Base-by-base conservation (phyloP, 129 eudicot genomes). In the Flaveria ramosissima region DNA sequence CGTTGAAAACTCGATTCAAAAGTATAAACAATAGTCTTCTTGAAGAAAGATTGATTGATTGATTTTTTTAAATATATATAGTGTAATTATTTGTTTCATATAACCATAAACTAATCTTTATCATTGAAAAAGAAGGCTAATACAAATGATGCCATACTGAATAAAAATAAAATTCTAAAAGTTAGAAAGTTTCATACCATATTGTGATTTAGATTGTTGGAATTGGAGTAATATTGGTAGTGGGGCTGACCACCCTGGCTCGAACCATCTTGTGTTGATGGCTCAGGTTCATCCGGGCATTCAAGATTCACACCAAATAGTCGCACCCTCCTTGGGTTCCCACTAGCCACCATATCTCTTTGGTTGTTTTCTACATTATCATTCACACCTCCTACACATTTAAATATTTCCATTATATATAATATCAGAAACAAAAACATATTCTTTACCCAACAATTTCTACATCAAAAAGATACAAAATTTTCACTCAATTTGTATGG, bases 271-370 rank as follows among this genome's bases (percentile, higher is more conserved):
- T 87, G 84, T 15, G 82, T 77, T 43, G 81, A 62, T 70, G 91
- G 86, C 68, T 81, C 85, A 43, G 78, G 51, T 12, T 79, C 78
- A 61, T 82, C 72, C 30, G 81, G 88, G 65, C 89, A 89, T 68
- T 89, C 89, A 65, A 89, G 76, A 77, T 89, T 89, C 81, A 89
- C 95, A 45, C 95, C 95, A 59, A 89, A 89, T 20, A 89, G 80
- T 84, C 95, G 77, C 68, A 89, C 84, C 76, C 80, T 89, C 83
- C 83, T 89, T 32, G 87, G 77, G 59, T 82, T 83, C 68, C 84
- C 89, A 70, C 73, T 80, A 53, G 76, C 50, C 84, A 66, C 75
- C 75, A 55, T 74, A 24, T 80, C 84, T 80, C 80, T 72, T 30
- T 70, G 75, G 45, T 50, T 73, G 41, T 67, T 73, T 80, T 80